phyloP scores from a whole-genome alignment of 139 green algal species.

The Edaphochlamys debaryana region DNA sequence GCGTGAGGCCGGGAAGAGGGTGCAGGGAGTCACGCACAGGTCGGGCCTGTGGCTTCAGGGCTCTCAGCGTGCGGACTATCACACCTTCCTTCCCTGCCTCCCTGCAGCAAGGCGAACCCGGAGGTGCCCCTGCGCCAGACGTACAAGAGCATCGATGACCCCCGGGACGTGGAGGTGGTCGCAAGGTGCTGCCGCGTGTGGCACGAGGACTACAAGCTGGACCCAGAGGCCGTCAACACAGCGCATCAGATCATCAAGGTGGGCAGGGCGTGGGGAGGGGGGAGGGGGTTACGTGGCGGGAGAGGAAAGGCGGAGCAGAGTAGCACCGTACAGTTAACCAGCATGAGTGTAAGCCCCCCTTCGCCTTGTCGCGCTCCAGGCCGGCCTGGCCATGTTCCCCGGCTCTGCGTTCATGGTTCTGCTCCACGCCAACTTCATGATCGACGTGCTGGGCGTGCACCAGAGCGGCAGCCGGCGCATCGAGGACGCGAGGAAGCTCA shows the following conservation, averaged over 20 bases:
- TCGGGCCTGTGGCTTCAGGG: no score
- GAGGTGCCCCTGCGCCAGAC: background rate
- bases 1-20: background rate
- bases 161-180: slow-evolving; percentile 21
- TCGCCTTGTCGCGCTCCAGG: background rate
- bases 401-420: slow-evolving; percentile 31
- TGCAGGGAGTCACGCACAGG: no score
- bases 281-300: no score
- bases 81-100: background rate
- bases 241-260: slow-evolving; percentile 1
- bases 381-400: slow-evolving; percentile 40
- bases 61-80: no score
- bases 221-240: background rate
- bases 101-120: background rate
- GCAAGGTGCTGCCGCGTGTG: background rate
- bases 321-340: no score
- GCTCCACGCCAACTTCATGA: slow-evolving; percentile 37
- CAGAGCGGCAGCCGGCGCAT: slow-evolving; percentile 30
- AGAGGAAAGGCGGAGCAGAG: no score
- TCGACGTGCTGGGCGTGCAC: slow-evolving; percentile 3
- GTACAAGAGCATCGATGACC: background rate
- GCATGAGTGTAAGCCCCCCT: no score
- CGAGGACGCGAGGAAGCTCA: slow-evolving; percentile 23
- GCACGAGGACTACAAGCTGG: background rate
- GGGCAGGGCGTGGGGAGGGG: no score